These are phyloP conservation scores for Didymosphaeria variabile DNA, from an alignment of 2,329 filamentous ascomycete genomes.

Conservation along the genomic window DNA sequence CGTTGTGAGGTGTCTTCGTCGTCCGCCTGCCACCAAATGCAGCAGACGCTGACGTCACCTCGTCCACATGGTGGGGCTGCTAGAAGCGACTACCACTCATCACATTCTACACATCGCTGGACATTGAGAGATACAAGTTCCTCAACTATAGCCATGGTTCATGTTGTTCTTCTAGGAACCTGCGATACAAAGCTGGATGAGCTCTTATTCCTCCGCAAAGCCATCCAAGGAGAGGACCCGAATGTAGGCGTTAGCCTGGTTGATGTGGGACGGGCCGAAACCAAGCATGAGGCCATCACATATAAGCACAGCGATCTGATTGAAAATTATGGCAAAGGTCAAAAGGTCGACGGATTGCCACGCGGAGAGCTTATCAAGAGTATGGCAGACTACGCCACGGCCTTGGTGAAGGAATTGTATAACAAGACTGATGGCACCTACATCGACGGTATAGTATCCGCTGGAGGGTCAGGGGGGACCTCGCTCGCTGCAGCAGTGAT, in stretches of 20 bases:
- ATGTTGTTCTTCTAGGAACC: conserved; percentile 67
- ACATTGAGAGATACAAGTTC: neutral
- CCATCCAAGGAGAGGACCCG: conserved; percentile 50
- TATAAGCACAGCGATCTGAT: conserved; percentile 57
- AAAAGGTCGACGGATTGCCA: conserved; percentile 52
- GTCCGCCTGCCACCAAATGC: neutral
- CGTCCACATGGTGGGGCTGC: conserved; percentile 7
- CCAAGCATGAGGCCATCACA: conserved; percentile 57
- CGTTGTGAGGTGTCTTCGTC: conserved; percentile 4
- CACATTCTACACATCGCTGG: neutral
- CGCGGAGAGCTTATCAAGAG: conserved; percentile 65
- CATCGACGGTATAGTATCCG: conserved; percentile 66
- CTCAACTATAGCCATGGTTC: conserved; percentile 17
- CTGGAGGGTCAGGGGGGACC: conserved; percentile 71
- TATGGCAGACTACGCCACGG: conserved; percentile 61
- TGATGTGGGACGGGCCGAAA: conserved; percentile 63
- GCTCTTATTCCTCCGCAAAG: conserved; percentile 62
- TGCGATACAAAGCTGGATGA: conserved; percentile 72
- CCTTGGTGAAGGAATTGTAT: conserved; percentile 54
- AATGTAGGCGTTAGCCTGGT: conserved; percentile 57
- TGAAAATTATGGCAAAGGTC: conserved; percentile 32
- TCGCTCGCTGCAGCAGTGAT: conserved; percentile 69
- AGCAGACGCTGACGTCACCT: conserved; percentile 13
- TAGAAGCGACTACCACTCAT: conserved; percentile 1
- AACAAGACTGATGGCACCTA: conserved; percentile 31